Conservation (phyloP, 352 stramenopile genomes). For the Pseudoperonospora humuli region DNA sequence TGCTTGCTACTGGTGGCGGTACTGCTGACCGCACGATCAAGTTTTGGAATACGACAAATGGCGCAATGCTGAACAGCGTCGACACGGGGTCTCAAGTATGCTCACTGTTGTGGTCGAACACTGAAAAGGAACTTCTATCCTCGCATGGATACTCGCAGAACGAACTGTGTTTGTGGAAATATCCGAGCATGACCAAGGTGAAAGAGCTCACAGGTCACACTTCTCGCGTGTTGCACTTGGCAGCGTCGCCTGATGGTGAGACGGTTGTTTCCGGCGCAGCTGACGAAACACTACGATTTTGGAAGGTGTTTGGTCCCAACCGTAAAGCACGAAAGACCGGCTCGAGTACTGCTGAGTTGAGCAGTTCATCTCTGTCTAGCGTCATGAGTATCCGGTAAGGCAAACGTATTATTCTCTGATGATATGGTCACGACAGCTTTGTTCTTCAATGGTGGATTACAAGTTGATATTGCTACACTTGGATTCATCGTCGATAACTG, state of each 20-base stretch:
- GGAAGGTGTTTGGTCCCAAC: conserved; percentile 95
- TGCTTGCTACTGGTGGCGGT: conserved; percentile 95
- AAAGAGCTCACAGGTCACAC: conserved; percentile 98
- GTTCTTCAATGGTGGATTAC: conserved; percentile 4
- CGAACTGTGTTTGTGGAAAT: conserved; percentile 98
- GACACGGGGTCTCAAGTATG: conserved; percentile 98
- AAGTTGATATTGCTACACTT: not conserved
- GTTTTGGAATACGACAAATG: conserved; percentile 96
- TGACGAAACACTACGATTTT: conserved; percentile 99
- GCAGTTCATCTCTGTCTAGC: conserved; percentile 60
- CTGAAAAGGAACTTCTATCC: conserved; percentile 93
- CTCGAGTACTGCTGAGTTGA: conserved; percentile 42
- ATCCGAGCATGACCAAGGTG: conserved; percentile 96
- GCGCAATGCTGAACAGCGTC: conserved; percentile 94
- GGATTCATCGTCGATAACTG: conserved; percentile 1
- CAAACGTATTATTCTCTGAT: conserved; percentile 1
- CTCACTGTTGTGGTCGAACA: conserved; percentile 90
- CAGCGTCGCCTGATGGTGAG: conserved; percentile 92
- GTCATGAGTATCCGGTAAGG: conserved; percentile 80
- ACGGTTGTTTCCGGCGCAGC: conserved; percentile 96
- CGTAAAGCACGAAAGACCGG: conserved; percentile 61
- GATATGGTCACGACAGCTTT: conserved; percentile 3
- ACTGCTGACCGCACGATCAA: conserved; percentile 99
- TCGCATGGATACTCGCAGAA: conserved; percentile 97
- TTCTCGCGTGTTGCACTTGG: conserved; percentile 94